Evolutionary conservation across 2,329 filamentous ascomycete species (phyloP), one percentile per base, ranked within the genome.

Genomic region (Phoma herbarum): DNA sequence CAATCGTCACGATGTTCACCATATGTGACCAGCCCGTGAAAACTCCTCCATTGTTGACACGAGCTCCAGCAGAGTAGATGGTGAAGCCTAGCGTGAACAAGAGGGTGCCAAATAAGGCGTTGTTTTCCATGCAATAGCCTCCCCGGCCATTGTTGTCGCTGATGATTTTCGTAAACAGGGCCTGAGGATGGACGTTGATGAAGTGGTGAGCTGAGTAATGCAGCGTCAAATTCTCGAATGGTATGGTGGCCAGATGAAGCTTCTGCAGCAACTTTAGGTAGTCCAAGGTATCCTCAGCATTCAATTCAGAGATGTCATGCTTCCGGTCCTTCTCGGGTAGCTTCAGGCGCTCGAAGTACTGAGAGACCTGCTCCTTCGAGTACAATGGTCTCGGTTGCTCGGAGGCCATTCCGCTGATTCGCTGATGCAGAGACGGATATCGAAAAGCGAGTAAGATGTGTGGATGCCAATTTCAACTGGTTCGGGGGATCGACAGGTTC

Each of bases 71-170:
- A 33, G 76, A 75, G 44, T 76, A 77, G 16, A 81, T 58, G 22
- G 71, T 71, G 63, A 81, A 87, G 0, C 84, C 85, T 33, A 88
- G 66, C 0, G 79, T 82, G 41, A 79, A 76, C 44, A 88, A 67
- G 12, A 87, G 74, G 3, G 78, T 80, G 7, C 78, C 80, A 59
- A 88, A 83, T 29, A 88, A 73, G 3, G 75, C 72, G 44, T 86
- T 86, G 62, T 82, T 85, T 71, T 88, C 85, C 84, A 88, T 86
- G 68, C 85, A 88, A 60, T 87, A 86, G 1, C 86, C 86, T 25
- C 86, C 85, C 29, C 84, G 72, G 5, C 79, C 78, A 45, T 75
- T 75, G 37, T 81, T 72, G 44, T 77, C 77, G 1, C 83, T 80
- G 31, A 88, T 78, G 45, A 87, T 78, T 67, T 87, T 87, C 41